Evolutionary conservation across 805 yeast genomes (phyloP), one percentile per base, ranked within the genome.

Genomic region (Ogataea wickerhamii): DNA sequence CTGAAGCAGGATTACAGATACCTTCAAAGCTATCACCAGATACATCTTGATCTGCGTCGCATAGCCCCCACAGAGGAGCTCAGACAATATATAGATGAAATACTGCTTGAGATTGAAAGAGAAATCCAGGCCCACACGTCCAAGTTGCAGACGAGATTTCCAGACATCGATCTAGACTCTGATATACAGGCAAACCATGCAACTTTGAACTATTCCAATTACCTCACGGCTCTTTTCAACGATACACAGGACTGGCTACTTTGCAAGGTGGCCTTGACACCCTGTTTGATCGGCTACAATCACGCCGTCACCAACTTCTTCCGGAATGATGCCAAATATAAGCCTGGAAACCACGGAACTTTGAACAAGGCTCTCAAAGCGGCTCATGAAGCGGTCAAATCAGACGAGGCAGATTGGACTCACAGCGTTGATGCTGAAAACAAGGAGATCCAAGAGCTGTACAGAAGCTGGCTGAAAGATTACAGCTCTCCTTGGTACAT

Each of bases 251-350:
- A 80, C 53, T 80, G 80, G 74, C 56, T 80, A 21, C 84, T 79
- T 32, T 71, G 82, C 36, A 76, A 77, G 41, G 72, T 80, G 6
- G 85, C 91, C 0, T 58, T 83, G 37, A 74, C 87, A 6, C 93
- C 95, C 1, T 85, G 95, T 57, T 60, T 83, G 34, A 72, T 79
- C 54, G 95, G 94, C 1, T 82, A 82, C 55, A 73, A 73, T 24
- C 68, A 73, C 33, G 87, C 88, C 2, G 2, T 61, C 42, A 47
- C 43, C 17, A 38, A 25, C 12, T 16, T 43, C 18, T 13, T 21
- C 17, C n/a, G 23, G 8, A 20, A 23, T 16, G 43, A 37, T 8
- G 28, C 41, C 18, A 40, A 37, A 22, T 47, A 43, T 19, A 14
- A 30, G 24, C 38, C 44, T 25, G 55, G 48, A 23, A 39, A 44